phyloP scores from a whole-genome alignment of 2,329 filamentous ascomycete genomes.

The Scedosporium minutisporum region DNA sequence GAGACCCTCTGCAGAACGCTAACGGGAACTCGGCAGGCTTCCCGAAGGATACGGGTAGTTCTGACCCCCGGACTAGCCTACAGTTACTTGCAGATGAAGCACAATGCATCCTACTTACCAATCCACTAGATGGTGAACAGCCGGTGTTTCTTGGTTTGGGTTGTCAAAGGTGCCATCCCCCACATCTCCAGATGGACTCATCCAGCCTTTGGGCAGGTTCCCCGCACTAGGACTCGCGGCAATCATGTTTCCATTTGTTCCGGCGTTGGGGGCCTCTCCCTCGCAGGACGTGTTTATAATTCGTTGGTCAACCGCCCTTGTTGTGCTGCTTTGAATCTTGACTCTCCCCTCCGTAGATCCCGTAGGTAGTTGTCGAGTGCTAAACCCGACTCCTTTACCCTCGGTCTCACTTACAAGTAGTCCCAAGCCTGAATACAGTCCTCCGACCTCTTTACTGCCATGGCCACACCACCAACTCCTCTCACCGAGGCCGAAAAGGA shows the following conservation, averaged over 20 bases:
- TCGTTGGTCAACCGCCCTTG: neutral
- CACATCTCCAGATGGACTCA: neutral
- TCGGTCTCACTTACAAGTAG: neutral
- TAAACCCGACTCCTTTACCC: neutral
- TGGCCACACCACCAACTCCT: conserved; percentile 8
- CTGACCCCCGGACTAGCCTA: neutral
- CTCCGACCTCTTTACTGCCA: neutral
- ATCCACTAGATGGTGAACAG: neutral
- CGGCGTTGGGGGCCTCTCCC: neutral
- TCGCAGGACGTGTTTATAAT: neutral
- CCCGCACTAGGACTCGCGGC: neutral
- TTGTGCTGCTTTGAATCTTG: neutral
- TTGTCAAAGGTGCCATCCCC: neutral
- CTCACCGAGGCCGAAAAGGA: conserved; percentile 29
- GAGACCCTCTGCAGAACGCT: neutral
- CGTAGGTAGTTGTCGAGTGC: no score
- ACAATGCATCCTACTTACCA: neutral
- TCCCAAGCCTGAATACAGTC: neutral
- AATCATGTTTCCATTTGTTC: neutral
- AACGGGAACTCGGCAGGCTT: conserved; percentile 4
- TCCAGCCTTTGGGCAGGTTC: neutral
- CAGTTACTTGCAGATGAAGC: no score
- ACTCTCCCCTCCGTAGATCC: neutral
- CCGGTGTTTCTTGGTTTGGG: neutral
- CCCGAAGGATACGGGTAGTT: neutral